Evolutionary conservation across 352 stramenopile genomes (phyloP), one percentile per base, ranked within the genome.

Genomic region (Globisporangium nodosum): DNA sequence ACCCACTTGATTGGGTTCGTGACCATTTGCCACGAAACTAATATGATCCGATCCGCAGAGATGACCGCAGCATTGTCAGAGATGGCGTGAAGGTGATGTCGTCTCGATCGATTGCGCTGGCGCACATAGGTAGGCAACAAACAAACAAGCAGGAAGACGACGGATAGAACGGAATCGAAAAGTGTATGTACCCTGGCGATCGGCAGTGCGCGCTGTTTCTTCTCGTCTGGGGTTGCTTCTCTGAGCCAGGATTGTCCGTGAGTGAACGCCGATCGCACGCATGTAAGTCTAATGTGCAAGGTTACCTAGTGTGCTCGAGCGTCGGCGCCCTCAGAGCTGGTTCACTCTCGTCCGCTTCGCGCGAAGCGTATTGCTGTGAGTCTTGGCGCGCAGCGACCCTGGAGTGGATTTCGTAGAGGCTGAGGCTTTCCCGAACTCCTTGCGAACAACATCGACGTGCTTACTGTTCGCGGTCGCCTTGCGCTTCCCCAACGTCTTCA

Each of bases 1-100:
- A 67, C 68, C 16, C 85, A 94, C 49, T 60, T 94, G 58, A 86
- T 84, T 61, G 73, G 85, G 24, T 94, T 94, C 33, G 70, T 91
- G 46, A 70, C 67, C 37, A 68, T 94, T 49, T 94, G 85, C 60
- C 79, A 90, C 51, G 77, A 84, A 27, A 90, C 81, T 52, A 71
- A 66, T 18, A 65, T 56, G 40, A 78, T 85, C 61, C 79, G 79
- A 46, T 57, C 58, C 35, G 54, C 63, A 7, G 69, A 85, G 31
- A 68, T 60, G 53, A 27, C 58, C 20, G 51, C 58, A 39, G 21
- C 56, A 40, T 6, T 43, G 13, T 16, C 37, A 20, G 43, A 45
- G 49, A 30, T 15, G 7, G 21, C 37, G 7, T 54, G 37, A 58
- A 39, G 31, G 49, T 30, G 43, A 11, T 24, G 43, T 30, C 43